Percentiles rank a stretch among this genome's conserved stretches.
These are phyloP conservation scores for Chlorencoelia australis DNA, from an alignment of 2,329 filamentous ascomycete species.

Conservation along the genomic window DNA sequence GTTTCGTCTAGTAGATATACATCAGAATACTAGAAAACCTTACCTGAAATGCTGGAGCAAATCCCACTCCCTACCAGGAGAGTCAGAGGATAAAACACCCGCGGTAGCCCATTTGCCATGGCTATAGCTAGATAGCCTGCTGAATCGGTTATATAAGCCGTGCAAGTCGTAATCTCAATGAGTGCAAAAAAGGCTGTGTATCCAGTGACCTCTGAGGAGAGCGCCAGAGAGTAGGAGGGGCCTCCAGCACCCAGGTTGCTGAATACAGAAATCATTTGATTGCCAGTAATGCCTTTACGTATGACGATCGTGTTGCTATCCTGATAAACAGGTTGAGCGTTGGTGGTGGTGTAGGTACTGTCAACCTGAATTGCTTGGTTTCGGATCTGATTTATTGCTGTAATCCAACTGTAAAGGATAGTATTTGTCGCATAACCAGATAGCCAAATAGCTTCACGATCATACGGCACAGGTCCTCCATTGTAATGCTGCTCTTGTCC, in stretches of 20 bases:
- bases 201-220: constrained; percentile 30
- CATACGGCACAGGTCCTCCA: constrained; percentile 29
- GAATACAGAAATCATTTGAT: constrained; percentile 27
- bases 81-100: constrained; percentile 30
- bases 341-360: constrained; percentile 16
- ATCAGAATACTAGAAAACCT: no score
- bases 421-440: constrained; percentile 30
- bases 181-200: constrained; percentile 29
- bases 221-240: constrained; percentile 25
- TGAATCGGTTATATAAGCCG: constrained; percentile 31
- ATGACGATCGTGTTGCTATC: constrained; percentile 20
- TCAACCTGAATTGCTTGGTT: constrained; percentile 19
- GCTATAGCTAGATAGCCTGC: constrained; percentile 34
- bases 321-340: constrained; percentile 19
- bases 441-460: constrained; percentile 37
- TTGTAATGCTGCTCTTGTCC: constrained; percentile 42
- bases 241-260: constrained; percentile 32
- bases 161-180: constrained; percentile 37
- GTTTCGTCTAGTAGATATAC: no score
- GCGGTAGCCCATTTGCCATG: constrained; percentile 34
- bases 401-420: constrained; percentile 32
- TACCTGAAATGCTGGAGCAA: no score
- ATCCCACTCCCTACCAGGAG: constrained; percentile 4
- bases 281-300: constrained; percentile 17
- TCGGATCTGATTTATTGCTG: constrained; percentile 17